Evolutionary conservation across 202 grass and related monocot species (phyloP).

Genomic region (Elaeis oleifera): DNA sequence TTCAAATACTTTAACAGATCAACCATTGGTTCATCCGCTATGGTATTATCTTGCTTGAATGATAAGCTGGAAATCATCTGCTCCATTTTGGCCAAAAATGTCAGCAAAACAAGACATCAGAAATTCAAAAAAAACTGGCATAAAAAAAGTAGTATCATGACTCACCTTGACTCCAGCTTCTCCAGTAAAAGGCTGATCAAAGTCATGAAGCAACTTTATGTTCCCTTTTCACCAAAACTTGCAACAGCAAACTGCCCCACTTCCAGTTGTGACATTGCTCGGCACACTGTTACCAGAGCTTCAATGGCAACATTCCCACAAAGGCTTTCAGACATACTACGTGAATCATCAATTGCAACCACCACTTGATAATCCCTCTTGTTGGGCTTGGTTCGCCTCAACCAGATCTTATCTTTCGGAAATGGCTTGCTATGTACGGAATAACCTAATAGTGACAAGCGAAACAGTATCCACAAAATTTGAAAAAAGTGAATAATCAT

Average conservation of each 20-base stretch:
- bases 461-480: constrained; percentile 1
- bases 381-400: constrained; percentile 88
- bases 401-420: constrained; percentile 87
- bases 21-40: constrained; percentile 75
- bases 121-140: neutral
- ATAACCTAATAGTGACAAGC: constrained; percentile 48
- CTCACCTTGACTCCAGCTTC: constrained; percentile 76
- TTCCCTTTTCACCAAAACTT: constrained; percentile 82
- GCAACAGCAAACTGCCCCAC: constrained; percentile 89
- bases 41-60: constrained; percentile 95
- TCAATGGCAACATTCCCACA: constrained; percentile 84
- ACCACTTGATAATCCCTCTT: constrained; percentile 97
- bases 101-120: constrained; percentile 1
- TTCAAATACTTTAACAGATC: constrained; percentile 82
- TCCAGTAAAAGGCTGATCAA: constrained; percentile 81
- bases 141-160: neutral
- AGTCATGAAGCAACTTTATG: constrained; percentile 78
- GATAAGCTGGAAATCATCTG: constrained; percentile 89
- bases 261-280: constrained; percentile 93
- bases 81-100: constrained; percentile 10
- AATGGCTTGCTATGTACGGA: constrained; percentile 93
- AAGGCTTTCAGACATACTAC: constrained; percentile 85
- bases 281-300: constrained; percentile 78
- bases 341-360: constrained; percentile 81
- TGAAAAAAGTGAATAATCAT: constrained; percentile 3